These are phyloP conservation scores for Hibiscus tridactylites DNA, from an alignment of 345 rosid species.

Conservation along the genomic window DNA sequence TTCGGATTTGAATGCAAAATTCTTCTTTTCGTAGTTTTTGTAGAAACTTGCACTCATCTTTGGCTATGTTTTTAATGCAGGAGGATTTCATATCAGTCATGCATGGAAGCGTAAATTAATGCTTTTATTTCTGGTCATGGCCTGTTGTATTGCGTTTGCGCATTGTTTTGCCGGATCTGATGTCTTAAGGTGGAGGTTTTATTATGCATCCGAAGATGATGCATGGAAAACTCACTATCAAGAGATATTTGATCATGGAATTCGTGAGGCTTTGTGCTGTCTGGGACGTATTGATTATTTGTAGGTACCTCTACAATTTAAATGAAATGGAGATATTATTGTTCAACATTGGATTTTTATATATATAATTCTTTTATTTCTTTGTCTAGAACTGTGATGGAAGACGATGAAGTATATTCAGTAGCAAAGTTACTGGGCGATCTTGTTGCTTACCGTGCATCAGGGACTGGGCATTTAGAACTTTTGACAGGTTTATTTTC, in stretches of 20 bases:
- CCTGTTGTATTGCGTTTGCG: slow-evolving; percentile 44
- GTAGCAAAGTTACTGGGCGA: slow-evolving; percentile 78
- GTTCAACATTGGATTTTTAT: neutral
- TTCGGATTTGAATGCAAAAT: neutral
- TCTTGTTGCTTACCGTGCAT: slow-evolving; percentile 88
- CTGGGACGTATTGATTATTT: slow-evolving; percentile 71
- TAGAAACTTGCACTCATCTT: slow-evolving; percentile 6
- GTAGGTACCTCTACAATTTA: slow-evolving; percentile 33
- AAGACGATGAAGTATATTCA: slow-evolving; percentile 86
- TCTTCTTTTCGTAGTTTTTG: neutral
- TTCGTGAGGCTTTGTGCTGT: slow-evolving; percentile 93
- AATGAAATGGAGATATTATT: neutral
- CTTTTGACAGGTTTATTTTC: slow-evolving; percentile 63
- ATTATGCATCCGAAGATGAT: slow-evolving; percentile 74
- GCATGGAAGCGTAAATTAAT: slow-evolving; percentile 47
- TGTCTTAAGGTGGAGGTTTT: slow-evolving; percentile 78
- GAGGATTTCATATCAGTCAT: slow-evolving; percentile 30
- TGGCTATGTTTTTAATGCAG: slow-evolving; percentile 26
- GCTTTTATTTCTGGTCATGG: slow-evolving; percentile 36
- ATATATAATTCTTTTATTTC: neutral
- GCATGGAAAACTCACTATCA: slow-evolving; percentile 92
- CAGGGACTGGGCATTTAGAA: slow-evolving; percentile 90
- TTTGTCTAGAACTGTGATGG: slow-evolving; percentile 44
- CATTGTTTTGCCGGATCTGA: slow-evolving; percentile 77
- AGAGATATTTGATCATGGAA: slow-evolving; percentile 87